These are phyloP conservation scores for Fusarium illudens DNA, from an alignment of 2,329 filamentous ascomycete species.

Conservation along the genomic window DNA sequence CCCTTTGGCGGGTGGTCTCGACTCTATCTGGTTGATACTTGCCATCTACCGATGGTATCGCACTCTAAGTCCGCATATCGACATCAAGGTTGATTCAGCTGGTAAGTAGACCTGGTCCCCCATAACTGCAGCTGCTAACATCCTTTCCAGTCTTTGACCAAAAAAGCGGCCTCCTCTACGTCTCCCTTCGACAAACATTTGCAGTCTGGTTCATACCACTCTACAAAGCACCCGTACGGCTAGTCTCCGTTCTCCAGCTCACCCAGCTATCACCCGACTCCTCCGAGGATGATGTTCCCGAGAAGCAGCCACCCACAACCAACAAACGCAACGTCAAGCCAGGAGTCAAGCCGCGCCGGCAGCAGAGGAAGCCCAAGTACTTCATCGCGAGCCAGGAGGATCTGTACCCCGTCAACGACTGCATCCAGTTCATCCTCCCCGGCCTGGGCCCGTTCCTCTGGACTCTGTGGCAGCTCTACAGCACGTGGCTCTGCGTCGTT, in stretches of 20 bases:
- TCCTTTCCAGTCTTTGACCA: slow-evolving; percentile 71
- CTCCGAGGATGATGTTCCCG: slow-evolving; percentile 23
- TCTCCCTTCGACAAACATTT: slow-evolving; percentile 78
- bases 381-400: slow-evolving; percentile 82
- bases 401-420: slow-evolving; percentile 80
- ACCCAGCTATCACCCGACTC: slow-evolving; percentile 52
- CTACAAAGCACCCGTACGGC: slow-evolving; percentile 71
- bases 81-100: slow-evolving; percentile 69
- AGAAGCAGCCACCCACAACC: background rate
- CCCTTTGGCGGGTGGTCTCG: slow-evolving; percentile 54
- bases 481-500: slow-evolving; percentile 70
- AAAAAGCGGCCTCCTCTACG: slow-evolving; percentile 72
- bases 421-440: slow-evolving; percentile 75
- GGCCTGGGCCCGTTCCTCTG: slow-evolving; percentile 65
- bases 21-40: slow-evolving; percentile 72
- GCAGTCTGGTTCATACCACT: slow-evolving; percentile 80
- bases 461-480: slow-evolving; percentile 68
- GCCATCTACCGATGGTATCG: slow-evolving; percentile 86
- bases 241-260: slow-evolving; percentile 74
- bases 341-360: slow-evolving; percentile 24
- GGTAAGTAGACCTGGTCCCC: slow-evolving; percentile 47
- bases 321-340: slow-evolving; percentile 18
- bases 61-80: slow-evolving; percentile 78
- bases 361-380: slow-evolving; percentile 55
- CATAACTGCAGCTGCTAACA: background rate